Evolutionary conservation across 805 yeast species (phyloP), one percentile per base, ranked within the genome.

Genomic region (Monosporozyma aerobia): DNA sequence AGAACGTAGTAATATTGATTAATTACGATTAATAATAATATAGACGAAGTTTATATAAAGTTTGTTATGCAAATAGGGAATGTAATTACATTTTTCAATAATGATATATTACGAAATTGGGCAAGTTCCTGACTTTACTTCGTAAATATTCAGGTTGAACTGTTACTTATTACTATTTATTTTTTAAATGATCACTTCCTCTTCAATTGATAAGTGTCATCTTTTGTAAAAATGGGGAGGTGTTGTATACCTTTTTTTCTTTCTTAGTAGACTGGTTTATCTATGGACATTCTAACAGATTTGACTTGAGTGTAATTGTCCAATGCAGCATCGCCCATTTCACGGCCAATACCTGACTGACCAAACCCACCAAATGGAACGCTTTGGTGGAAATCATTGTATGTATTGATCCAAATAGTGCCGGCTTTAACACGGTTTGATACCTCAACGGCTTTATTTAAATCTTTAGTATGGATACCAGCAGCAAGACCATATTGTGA

Each of bases 291-390:
- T 56, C 60, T 63, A 53, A 90, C 95, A 50, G 97, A 85, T 78
- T 90, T 92, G 59, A 76, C 78, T 70, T 88, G 95, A 57, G 88
- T 82, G 77, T 90, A 92, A 70, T 83, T 84, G 55, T 85, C 87
- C 63, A 92, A 72, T 53, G 95, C 95, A 58, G 88, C 90, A 56
- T 78, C 79, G 64, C 97, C 97, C 78, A 90, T 82, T 76, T 92
- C 97, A 71, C 95, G 81, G 66, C 98, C 97, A 56, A 85, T 76
- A 71, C 98, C 98, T 54, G 94, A 83, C 77, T 83, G 82, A 70
- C 88, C 88, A 76, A 77, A 86, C 47, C 97, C 97, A 63, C 97
- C 97, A 70, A 90, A 90, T 64, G 97, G 97, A 70, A 90, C 85
- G 69, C 79, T 77, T 64, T 77, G 84, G 71, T 90, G 90, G 78